A percentile compares a stretch with the other conserved stretches of the same genome.
Evolutionary conservation across 1,284 basidiomycete genomes (phyloP).

Genomic region (Leccinum pachyderme): DNA sequence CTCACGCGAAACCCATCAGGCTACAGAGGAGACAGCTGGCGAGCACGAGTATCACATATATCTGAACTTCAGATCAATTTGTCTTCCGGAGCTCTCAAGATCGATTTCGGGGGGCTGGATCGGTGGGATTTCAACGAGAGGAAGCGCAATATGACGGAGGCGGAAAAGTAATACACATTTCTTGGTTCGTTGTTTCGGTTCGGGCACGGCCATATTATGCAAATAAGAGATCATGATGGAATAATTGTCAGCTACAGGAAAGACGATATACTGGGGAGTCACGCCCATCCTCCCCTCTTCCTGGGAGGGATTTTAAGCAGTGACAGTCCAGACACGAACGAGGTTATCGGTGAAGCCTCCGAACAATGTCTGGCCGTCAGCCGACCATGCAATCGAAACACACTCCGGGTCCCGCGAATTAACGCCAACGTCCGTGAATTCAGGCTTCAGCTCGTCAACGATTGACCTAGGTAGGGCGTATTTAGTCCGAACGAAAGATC

Average conservation of each 20-base stretch:
- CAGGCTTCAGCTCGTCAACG: constrained; percentile 97
- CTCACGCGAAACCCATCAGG: constrained; percentile 10
- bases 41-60: constrained; percentile 64
- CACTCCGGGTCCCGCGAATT: constrained; percentile 90
- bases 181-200: neutral
- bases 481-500: neutral
- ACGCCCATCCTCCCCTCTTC: constrained; percentile 25
- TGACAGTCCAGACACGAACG: constrained; percentile 91
- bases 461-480: constrained; percentile 68
- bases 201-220: neutral
- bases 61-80: constrained; percentile 72
- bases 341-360: constrained; percentile 93
- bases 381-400: constrained; percentile 98
- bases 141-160: constrained; percentile 58
- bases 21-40: constrained; percentile 74
- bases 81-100: constrained; percentile 58
- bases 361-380: constrained; percentile 96
- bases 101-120: constrained; percentile 74
- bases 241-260: constrained; percentile 25
- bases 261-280: constrained; percentile 22
- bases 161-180: constrained; percentile 17
- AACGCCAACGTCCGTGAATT: constrained; percentile 78
- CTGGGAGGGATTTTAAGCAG: constrained; percentile 52
- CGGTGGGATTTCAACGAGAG: constrained; percentile 67
- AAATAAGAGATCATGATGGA: constrained; percentile 17